Evolutionary conservation across 805 yeast species (phyloP), one percentile per base, ranked within the genome.

Genomic region (Nakazawaea anatomiae): DNA sequence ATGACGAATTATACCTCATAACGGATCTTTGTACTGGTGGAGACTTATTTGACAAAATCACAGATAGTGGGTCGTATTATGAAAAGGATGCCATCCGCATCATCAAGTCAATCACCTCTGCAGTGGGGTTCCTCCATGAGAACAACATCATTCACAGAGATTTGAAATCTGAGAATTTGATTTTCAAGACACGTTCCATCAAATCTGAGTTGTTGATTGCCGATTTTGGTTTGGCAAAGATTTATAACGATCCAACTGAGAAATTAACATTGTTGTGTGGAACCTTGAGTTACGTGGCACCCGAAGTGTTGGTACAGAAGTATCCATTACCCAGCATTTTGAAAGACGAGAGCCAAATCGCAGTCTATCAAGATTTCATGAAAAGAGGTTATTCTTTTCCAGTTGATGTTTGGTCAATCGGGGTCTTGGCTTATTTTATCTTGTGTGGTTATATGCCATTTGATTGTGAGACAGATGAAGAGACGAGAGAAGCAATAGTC

Each of bases 131-230:
- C 65, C 82, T 92, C 51, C 99, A 92, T 65, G 81, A 90, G 4
- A 95, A 96, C 10, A 94, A 88, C 62, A 96, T 92, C 32, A 79
- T 92, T 48, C 98, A 94, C 67, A 77, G 99, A 47, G 98, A 92
- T 68, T 73, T 92, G 59, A 92, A 94, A 67, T 98, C 99, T 1
- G 96, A 96, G 7, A 92, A 92, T 62, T 70, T 92, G 38, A 73
- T 92, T 42, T 72, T 55, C 69, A 87, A 91, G 52, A 89, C 89
- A 52, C 36, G 50, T 30, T 51, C 53, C 18, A 28, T 41, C 38
- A 80, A 86, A 52, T 98, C 98, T 53, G 81, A 76, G 52, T 80
- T 85, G 14, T 87, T 87, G 61, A 85, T 87, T 48, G 94, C 92
- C 0, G 95, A 87, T 66, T 87, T 87, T 66, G 97, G 97, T 0